Percentiles rank a stretch among this genome's conserved stretches.
These are phyloP conservation scores for Aspergillus sclerotialis DNA, from an alignment of 2,329 filamentous ascomycete species.

Conservation along the genomic window DNA sequence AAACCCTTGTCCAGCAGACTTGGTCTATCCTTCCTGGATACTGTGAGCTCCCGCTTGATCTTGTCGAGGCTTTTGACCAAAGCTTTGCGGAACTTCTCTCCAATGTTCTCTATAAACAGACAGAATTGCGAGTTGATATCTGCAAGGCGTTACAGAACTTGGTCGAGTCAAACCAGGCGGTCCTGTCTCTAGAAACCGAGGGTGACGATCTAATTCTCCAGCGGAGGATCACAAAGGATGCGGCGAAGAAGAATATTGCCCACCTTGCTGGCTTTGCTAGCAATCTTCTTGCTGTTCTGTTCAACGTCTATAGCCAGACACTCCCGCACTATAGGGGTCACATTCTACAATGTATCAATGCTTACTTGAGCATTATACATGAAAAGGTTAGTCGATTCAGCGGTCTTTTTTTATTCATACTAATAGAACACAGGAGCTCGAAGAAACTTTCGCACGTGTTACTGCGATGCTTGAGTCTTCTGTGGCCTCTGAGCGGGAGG, in stretches of 20 bases:
- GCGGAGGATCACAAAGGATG: conserved; percentile 66
- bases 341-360: conserved; percentile 90
- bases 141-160: conserved; percentile 80
- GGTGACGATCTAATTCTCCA: conserved; percentile 70
- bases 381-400: conserved; percentile 37
- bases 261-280: conserved; percentile 72
- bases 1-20: conserved; percentile 90
- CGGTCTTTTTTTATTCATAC: conserved; percentile 3
- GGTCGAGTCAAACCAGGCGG: conserved; percentile 84
- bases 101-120: conserved; percentile 87
- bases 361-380: conserved; percentile 83
- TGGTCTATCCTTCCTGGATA: conserved; percentile 94
- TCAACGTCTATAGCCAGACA: conserved; percentile 97
- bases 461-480: conserved; percentile 73
- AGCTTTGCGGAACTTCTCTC: conserved; percentile 82
- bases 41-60: conserved; percentile 82
- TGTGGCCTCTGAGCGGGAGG: conserved; percentile 57
- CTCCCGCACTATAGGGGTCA: conserved; percentile 85
- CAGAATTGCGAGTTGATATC: conserved; percentile 76
- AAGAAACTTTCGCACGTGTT: conserved; percentile 82
- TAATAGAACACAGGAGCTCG: conserved; percentile 54
- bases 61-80: conserved; percentile 72
- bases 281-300: conserved; percentile 91
- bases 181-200: conserved; percentile 61
- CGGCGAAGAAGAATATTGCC: conserved; percentile 72